phyloP scores from a whole-genome alignment of 257 asterid genomes.

The Jasminum sambac region DNA sequence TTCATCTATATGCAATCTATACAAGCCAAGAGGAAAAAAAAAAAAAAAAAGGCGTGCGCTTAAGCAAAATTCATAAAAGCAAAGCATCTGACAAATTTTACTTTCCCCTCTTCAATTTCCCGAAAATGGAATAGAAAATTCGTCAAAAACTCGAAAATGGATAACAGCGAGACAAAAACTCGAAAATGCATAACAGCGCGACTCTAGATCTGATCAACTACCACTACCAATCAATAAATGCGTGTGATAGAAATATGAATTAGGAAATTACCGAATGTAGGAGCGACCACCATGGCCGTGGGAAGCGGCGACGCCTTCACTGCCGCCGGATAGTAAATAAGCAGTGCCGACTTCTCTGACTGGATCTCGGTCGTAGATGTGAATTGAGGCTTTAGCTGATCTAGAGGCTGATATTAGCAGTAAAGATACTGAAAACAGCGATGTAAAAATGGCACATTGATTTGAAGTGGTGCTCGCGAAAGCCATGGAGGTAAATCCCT shows the following conservation, averaged over 20 bases:
- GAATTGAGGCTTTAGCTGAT: conserved; percentile 77
- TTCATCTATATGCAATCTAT: not conserved
- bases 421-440: conserved; percentile 8
- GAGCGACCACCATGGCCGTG: conserved; percentile 52
- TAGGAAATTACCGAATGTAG: conserved; percentile 61
- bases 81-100: conserved; percentile 6
- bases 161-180: conserved; percentile 19
- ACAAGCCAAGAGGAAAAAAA: not conserved
- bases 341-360: conserved; percentile 97
- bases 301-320: conserved; percentile 80
- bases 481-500: conserved; percentile 44
- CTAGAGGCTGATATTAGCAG: conserved; percentile 39
- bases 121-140: not conserved
- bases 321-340: conserved; percentile 88
- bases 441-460: conserved; percentile 40
- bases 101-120: conserved; percentile 2
- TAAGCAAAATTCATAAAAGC: not conserved
- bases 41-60: conserved; percentile 21
- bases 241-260: conserved; percentile 2
- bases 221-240: conserved; percentile 1
- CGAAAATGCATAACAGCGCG: conserved; percentile 24
- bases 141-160: conserved; percentile 18
- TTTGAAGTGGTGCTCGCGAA: conserved; percentile 43
- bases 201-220: conserved; percentile 40
- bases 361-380: conserved; percentile 76